Evolutionary conservation across 441 rosid genomes (phyloP), one percentile per base, ranked within the genome.

Genomic region (Syzygium malaccense): DNA sequence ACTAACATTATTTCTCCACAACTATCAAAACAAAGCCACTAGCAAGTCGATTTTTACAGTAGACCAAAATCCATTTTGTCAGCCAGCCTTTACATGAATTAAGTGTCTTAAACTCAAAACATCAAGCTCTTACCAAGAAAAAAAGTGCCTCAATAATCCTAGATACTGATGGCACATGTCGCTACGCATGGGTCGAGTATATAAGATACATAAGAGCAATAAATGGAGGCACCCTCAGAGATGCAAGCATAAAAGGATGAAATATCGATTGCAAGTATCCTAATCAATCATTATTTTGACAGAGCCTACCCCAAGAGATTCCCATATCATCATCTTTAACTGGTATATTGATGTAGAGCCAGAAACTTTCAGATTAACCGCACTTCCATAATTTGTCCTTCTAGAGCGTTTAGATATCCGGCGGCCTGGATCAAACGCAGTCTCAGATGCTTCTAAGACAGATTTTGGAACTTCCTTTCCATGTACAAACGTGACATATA

Each of bases 251-350:
- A 75, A 41, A 75, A 41, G 53, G 51, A 41, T 75, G 49, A 75
- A 75, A 75, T 41, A 75, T 75, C 1, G 0, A 75, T n/a, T 41
- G 53, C 83, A 75, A 26, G 51, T 71, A 71, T 41, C 41, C 51
- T 41, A 75, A 75, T 75, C 83, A n/a, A 75, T 75, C 51, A 49
- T 83, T 28, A 68, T 75, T 64, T 55, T 60, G 33, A 26, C 58
- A 60, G 85, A 89, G 90, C 97, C 86, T 96, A 97, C 99, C 98
- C 99, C 99, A 87, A 98, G 98, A 80, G 98, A 95, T 92, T 97
- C 99, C 99, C 99, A 97, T 91, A 97, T 98, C 99, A 98, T 96
- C 99, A 98, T 97, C 93, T 98, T 98, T 87, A 98, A 92, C 89
- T 96, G 99, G 94, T 98, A 98, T 86, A 98, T 89, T 45, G 99